phyloP scores from a whole-genome alignment of 2,329 filamentous ascomycete genomes.

The Curvularia eragrostidis region DNA sequence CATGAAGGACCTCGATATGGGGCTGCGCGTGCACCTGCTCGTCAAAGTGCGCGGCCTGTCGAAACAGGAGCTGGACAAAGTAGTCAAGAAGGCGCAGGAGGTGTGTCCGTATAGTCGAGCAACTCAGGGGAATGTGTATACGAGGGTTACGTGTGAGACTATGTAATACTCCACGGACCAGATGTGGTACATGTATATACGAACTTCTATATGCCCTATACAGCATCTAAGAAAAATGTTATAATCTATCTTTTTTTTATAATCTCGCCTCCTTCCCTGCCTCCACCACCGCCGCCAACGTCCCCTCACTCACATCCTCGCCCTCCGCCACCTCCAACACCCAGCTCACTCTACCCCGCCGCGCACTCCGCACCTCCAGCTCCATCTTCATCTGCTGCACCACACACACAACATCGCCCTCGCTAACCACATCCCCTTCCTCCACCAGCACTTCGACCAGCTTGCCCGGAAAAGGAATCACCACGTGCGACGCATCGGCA shows the following conservation, averaged over 20 bases:
- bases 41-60: conserved; percentile 45
- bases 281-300: conserved; percentile 59
- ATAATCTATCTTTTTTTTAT: background rate
- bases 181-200: too few relatives aligned
- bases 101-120: conserved; percentile 48
- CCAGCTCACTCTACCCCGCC: conserved; percentile 59
- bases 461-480: conserved; percentile 65
- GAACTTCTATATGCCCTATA: too few relatives aligned
- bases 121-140: conserved; percentile 45
- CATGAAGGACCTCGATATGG: conserved; percentile 55
- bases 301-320: conserved; percentile 64
- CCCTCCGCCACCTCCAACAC: conserved; percentile 61
- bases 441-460: conserved; percentile 66
- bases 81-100: conserved; percentile 45
- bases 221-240: too few relatives aligned
- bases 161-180: too few relatives aligned
- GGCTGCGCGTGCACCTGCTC: conserved; percentile 54
- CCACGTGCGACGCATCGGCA: conserved; percentile 59
- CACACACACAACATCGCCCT: conserved; percentile 64
- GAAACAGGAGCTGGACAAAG: conserved; percentile 46
- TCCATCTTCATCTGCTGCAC: conserved; percentile 75
- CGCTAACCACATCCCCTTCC: conserved; percentile 60
- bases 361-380: conserved; percentile 63
- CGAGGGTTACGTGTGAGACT: conserved; percentile 28
- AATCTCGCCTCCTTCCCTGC: conserved; percentile 18